Conservation (phyloP, 2,329 filamentous ascomycete species). For the Colletotrichum higginsianum region DNA sequence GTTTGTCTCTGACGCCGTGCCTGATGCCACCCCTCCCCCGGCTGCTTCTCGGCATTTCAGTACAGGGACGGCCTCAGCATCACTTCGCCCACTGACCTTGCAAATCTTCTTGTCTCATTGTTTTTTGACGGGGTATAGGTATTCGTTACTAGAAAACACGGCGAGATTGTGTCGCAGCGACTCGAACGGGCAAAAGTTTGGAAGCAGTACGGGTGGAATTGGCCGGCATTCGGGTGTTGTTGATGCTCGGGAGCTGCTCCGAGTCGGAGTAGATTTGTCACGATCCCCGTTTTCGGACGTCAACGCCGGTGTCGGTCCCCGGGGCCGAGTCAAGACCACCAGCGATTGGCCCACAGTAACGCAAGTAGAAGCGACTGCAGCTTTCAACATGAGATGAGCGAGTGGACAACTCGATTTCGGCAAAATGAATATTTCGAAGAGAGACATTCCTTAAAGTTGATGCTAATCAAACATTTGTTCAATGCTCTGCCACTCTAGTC, state of each 20-base stretch:
- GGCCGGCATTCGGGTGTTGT: too few species aligned
- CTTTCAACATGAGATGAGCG: too few species aligned
- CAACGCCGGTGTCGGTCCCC: slow-evolving; percentile 25
- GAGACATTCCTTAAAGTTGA: too few species aligned
- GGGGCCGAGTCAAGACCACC: slow-evolving; percentile 10
- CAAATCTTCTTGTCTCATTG: not conserved
- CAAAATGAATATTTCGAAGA: too few species aligned
- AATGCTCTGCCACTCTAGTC: not conserved
- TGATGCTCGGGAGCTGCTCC: slow-evolving; percentile 5
- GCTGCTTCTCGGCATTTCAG: not conserved
- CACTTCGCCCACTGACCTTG: not conserved
- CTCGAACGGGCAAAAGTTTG: not conserved
- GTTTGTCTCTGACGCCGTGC: not conserved
- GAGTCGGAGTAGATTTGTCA: slow-evolving; percentile 30
- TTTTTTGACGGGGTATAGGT: not conserved
- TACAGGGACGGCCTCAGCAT: not conserved
- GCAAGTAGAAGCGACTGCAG: not conserved
- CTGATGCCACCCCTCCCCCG: not conserved
- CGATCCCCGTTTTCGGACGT: slow-evolving; percentile 13
- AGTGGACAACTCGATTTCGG: not conserved
- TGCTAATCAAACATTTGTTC: not conserved
- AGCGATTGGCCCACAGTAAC: not conserved
- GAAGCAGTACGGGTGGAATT: not conserved
- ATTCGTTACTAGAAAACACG: not conserved
- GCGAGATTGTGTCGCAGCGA: not conserved